Conservation (phyloP, 2,329 filamentous ascomycete species). For the Exophiala viscosa region DNA sequence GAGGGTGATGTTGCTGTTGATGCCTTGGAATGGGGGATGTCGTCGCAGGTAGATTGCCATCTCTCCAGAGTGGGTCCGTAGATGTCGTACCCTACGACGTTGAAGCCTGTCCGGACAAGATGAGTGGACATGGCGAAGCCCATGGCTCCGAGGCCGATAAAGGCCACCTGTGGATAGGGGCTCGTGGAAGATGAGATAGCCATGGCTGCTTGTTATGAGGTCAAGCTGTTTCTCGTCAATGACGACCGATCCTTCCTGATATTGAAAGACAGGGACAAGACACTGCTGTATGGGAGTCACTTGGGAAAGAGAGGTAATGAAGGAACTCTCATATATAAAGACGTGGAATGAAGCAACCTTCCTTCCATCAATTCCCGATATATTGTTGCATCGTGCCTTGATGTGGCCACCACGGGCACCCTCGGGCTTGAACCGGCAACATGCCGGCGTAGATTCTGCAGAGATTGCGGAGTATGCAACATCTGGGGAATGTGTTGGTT, state of each 20-base stretch:
- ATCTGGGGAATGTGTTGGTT: no score
- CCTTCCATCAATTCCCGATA: no score
- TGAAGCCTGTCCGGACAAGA: slow-evolving; percentile 63
- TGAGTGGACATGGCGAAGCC: slow-evolving; percentile 77
- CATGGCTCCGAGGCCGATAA: slow-evolving; percentile 77
- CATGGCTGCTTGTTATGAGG: background rate
- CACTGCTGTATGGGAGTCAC: no score
- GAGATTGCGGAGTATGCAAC: no score
- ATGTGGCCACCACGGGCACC: no score
- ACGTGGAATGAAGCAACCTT: no score
- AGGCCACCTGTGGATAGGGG: slow-evolving; percentile 53
- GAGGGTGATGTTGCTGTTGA: slow-evolving; percentile 58
- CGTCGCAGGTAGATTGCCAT: slow-evolving; percentile 62
- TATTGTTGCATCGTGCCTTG: no score
- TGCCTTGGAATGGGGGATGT: slow-evolving; percentile 55
- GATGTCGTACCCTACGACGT: slow-evolving; percentile 68
- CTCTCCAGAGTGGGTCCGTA: slow-evolving; percentile 63
- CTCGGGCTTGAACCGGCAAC: no score
- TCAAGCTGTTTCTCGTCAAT: background rate
- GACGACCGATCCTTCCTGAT: no score
- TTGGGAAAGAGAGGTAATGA: no score
- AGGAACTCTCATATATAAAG: no score
- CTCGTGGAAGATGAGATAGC: slow-evolving; percentile 25
- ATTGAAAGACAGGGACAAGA: background rate
- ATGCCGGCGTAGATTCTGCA: no score